Evolutionary conservation across 768 basidiomycete genomes (phyloP).

Genomic region (Terana coerulea): DNA sequence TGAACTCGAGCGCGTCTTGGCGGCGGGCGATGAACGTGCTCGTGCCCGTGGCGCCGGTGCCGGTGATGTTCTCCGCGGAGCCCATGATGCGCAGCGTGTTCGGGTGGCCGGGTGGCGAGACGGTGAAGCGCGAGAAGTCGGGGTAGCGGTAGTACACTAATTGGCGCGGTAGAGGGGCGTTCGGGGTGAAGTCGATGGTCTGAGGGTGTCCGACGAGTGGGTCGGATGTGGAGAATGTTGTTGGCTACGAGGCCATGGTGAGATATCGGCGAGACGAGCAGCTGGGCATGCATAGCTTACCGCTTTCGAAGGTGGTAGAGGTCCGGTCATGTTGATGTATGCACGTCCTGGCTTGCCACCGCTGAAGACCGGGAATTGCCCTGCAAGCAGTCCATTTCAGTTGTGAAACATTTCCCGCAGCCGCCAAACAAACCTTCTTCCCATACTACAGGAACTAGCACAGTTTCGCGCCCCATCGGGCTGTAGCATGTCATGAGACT

Average conservation of each 20-base stretch:
- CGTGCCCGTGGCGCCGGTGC: not conserved
- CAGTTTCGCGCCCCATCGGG: conserved; percentile 11
- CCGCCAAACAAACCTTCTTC: not conserved
- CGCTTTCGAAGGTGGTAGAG: not conserved
- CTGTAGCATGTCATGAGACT: not conserved
- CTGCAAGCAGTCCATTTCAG: not conserved
- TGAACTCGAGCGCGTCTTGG: conserved; percentile 3
- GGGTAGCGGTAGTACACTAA: conserved; percentile 4
- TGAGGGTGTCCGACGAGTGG: not conserved
- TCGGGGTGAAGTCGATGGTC: not conserved
- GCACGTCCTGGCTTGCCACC: not conserved
- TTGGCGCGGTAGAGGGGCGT: conserved; percentile 1
- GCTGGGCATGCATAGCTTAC: too few relatives aligned
- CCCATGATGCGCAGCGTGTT: not conserved
- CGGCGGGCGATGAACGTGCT: conserved; percentile 3
- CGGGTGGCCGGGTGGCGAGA: conserved; percentile 1
- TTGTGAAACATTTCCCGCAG: too few relatives aligned
- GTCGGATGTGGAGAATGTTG: too few relatives aligned
- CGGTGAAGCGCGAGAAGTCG: conserved; percentile 2
- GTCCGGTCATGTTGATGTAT: conserved; percentile 2
- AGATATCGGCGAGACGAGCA: too few relatives aligned
- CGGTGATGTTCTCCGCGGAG: conserved; percentile 1
- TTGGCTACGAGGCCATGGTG: too few relatives aligned
- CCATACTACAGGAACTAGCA: conserved; percentile 2
- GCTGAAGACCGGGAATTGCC: conserved; percentile 6